phyloP scores from a whole-genome alignment of 2,329 filamentous ascomycete genomes.

The Microcera coccophila region DNA sequence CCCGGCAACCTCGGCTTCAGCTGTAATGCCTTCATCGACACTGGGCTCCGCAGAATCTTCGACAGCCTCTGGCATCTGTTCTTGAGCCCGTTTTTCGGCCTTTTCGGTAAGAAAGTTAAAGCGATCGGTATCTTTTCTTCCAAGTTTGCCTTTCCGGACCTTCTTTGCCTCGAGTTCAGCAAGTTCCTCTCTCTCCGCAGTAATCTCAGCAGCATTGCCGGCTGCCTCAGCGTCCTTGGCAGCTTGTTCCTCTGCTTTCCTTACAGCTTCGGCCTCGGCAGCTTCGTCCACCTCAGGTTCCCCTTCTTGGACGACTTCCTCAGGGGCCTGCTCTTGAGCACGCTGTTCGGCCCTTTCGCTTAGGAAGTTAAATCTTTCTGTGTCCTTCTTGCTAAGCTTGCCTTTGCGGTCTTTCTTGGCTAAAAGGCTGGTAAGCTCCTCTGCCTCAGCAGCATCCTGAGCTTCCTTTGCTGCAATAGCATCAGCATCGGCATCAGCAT shows the following conservation, averaged over 20 bases:
- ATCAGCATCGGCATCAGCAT: slow-evolving; percentile 1
- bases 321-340: slow-evolving; percentile 38
- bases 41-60: slow-evolving; percentile 11
- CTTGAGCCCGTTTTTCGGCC: slow-evolving; percentile 35
- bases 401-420: slow-evolving; percentile 49
- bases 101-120: slow-evolving; percentile 36
- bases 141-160: slow-evolving; percentile 44
- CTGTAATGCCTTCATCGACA: slow-evolving; percentile 21
- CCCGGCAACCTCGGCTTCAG: slow-evolving; percentile 21
- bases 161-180: slow-evolving; percentile 46
- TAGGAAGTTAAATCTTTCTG: slow-evolving; percentile 41
- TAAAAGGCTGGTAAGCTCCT: slow-evolving; percentile 39
- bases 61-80: slow-evolving; percentile 31
- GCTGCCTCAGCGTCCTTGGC: background rate
- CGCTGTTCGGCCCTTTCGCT: slow-evolving; percentile 33
- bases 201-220: background rate
- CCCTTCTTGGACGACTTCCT: slow-evolving; percentile 3
- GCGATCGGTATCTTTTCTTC: slow-evolving; percentile 45
- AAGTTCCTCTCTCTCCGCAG: slow-evolving; percentile 30
- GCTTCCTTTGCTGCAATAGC: slow-evolving; percentile 3
- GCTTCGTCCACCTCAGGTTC: slow-evolving; percentile 5
- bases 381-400: slow-evolving; percentile 43
- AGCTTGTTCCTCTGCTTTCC: slow-evolving; percentile 14
- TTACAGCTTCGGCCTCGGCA: slow-evolving; percentile 7
- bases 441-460: slow-evolving; percentile 10